A percentile compares a stretch with the other conserved stretches of the same genome.
Evolutionary conservation across 2,329 filamentous ascomycete genomes (phyloP).

Genomic region (Rutstroemia sp.): DNA sequence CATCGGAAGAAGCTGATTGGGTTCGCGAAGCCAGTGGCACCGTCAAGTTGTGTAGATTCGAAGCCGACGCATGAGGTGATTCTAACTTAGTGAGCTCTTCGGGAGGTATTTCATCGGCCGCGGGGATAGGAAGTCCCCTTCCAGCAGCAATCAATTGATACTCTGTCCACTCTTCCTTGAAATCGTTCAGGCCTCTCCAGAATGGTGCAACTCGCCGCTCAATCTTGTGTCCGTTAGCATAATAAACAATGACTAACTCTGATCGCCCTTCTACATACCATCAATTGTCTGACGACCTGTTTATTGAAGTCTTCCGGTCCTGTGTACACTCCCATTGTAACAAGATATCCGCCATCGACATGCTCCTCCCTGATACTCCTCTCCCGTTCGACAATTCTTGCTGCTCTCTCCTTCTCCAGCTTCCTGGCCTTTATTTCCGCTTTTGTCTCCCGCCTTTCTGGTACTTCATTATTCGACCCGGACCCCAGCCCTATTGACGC

Average conservation of each 20-base stretch:
- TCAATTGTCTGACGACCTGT: conserved; percentile 75
- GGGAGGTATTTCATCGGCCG: conserved; percentile 73
- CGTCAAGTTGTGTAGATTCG: conserved; percentile 63
- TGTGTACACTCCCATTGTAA: conserved; percentile 90
- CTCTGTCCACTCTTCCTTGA: conserved; percentile 83
- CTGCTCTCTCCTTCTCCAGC: conserved; percentile 70
- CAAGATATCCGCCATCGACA: conserved; percentile 88
- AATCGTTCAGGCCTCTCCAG: conserved; percentile 89
- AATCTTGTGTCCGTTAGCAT: conserved; percentile 51
- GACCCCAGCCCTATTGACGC: conserved; percentile 28
- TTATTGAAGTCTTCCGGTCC: conserved; percentile 93
- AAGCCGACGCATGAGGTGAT: conserved; percentile 45
- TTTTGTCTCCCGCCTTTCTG: conserved; percentile 70
- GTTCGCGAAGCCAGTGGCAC: conserved; percentile 74
- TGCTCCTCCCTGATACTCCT: conserved; percentile 85
- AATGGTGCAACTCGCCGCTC: conserved; percentile 90
- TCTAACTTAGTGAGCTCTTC: conserved; percentile 49
- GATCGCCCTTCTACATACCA: conserved; percentile 49
- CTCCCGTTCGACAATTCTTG: conserved; percentile 76
- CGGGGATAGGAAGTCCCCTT: conserved; percentile 74
- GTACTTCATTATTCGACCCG: conserved; percentile 20
- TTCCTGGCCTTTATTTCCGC: conserved; percentile 85
- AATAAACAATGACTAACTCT: neutral
- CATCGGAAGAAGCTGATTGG: conserved; percentile 72
- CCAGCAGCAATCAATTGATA: conserved; percentile 91